Conservation (phyloP, 441 rosid genomes). For the Eruca vesicaria region DNA sequence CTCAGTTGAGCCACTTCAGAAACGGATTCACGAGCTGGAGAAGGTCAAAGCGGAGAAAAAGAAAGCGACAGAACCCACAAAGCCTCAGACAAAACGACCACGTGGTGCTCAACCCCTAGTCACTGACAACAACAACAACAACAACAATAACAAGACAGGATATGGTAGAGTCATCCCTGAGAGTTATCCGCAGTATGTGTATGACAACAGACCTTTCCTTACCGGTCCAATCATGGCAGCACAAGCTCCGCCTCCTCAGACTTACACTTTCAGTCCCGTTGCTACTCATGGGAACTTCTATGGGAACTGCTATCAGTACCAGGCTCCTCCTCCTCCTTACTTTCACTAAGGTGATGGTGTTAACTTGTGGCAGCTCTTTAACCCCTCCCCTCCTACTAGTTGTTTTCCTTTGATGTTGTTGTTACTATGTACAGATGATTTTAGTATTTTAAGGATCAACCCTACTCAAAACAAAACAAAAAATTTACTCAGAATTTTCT, state of each 20-base stretch:
- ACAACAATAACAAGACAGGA: conserved; percentile 24
- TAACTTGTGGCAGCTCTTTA: conserved; percentile 36
- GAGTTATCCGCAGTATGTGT: conserved; percentile 78
- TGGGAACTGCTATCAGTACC: conserved; percentile 88
- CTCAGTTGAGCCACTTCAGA: conserved; percentile 67
- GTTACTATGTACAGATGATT: conserved; percentile 58
- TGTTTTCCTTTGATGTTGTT: conserved; percentile 34
- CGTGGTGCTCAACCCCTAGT: conserved; percentile 76
- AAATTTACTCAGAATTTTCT: neutral
- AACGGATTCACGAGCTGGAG: conserved; percentile 73
- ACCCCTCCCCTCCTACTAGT: conserved; percentile 9
- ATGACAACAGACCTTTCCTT: conserved; percentile 73
- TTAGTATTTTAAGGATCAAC: conserved; percentile 50
- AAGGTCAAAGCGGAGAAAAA: conserved; percentile 94
- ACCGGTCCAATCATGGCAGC: conserved; percentile 51
- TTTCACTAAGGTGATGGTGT: conserved; percentile 60
- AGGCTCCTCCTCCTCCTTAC: conserved; percentile 56
- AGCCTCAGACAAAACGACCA: conserved; percentile 93
- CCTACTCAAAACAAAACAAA: conserved; percentile 23
- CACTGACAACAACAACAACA: conserved; percentile 43
- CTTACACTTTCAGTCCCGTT: conserved; percentile 64
- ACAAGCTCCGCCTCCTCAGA: conserved; percentile 65
- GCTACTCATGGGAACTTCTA: conserved; percentile 74
- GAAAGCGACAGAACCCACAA: conserved; percentile 71
- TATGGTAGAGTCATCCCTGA: conserved; percentile 62